Base-by-base conservation (phyloP, 2,329 filamentous ascomycete species). In the Corynespora cassiicola region DNA sequence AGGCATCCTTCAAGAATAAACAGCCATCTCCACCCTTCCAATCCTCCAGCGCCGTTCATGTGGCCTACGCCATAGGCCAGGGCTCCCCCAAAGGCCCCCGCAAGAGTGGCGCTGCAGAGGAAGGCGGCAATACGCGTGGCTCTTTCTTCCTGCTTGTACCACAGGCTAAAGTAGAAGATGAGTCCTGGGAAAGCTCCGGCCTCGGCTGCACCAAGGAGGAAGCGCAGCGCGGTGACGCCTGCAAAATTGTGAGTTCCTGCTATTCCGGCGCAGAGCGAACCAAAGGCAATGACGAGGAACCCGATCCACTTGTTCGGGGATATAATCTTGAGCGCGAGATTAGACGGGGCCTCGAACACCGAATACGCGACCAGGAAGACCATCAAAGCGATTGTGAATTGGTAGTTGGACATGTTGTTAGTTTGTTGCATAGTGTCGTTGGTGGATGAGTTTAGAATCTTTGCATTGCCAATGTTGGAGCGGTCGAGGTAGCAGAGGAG, bases 371-470 rank as follows among this genome's bases (percentile, higher is more conserved):
- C 45, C 6, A 54, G 40, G 32, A 60, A 60, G 1, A 39, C 37
- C 49, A 51, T 51, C 22, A 55, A 36, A 6, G 52, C 51, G 22
- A 55, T 46, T 5, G 42, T 49, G 17, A 33, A 87, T 56, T 86
- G 73, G 58, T 76, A 73, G 36, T 77, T 72, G 2, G 77, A 79
- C 77, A 86, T 85, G 49, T 74, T 50, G 4, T 81, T 83, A 56
- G 81, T 77, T 10, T 73, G 72, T 30, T 85, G 76, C 52, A 87
- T 75, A 66, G 86, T 81, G 60, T 87, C 71, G 25, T 74, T 60
- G 1, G 77, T 78, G 7, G 77, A 72, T 14, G 75, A 68, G 58
- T 87, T 86, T 45, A 87, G 73, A 27, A 86, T 80, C 59, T 80
- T 82, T 27, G 83, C 50, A 22, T 54, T 54, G 96, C 20, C 32